Base-by-base conservation (phyloP, 192 early-diverging fungal species). In the Coemansia umbellata region DNA sequence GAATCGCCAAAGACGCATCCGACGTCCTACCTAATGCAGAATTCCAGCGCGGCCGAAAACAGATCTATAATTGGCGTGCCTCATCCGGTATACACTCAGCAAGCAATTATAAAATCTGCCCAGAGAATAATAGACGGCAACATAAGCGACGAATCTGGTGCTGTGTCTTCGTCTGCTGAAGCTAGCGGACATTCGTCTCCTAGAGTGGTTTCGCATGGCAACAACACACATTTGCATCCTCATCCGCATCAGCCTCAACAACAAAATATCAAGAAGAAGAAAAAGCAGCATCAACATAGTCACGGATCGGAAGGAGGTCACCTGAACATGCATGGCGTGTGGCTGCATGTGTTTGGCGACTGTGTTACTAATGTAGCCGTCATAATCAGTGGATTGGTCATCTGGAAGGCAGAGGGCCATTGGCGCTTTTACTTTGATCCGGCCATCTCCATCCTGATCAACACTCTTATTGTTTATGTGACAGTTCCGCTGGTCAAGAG, bases 301-400 rank as follows among this genome's bases (percentile, higher is more conserved):
- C 37, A 54, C 36, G 60, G 50, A 15, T 48, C 18, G 1, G 31
- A 56, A 39, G 56, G 60, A 40, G 57, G 78, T 4, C 71, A 78
- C 44, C 64, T 89, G 51, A 87, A 89, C 60, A 86, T 87, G 82
- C 81, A 61, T 18, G 84, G 83, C 41, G 81, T 97, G 9, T 93
- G 93, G 72, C 69, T 97, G 32, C 92, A 97, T 73, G 87, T 94
- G 23, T 66, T 94, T 14, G 92, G 94, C 37, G 94, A 97, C 66
- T 87, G 89, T 4, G 76, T 95, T 14, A 91, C 89, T 22, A 89
- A 87, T 42, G 63, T 97, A 41, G 94, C 88, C 3, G 94, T 97
- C 21, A 91, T 97, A 35, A 65, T 83, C 32, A 80, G 84, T 32
- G 85, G 88, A 0, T 58, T 93, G 41, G 79, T 93, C 41, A 87